phyloP scores from a whole-genome alignment of 2,329 filamentous ascomycete species.

The Epichloe aotearoae region DNA sequence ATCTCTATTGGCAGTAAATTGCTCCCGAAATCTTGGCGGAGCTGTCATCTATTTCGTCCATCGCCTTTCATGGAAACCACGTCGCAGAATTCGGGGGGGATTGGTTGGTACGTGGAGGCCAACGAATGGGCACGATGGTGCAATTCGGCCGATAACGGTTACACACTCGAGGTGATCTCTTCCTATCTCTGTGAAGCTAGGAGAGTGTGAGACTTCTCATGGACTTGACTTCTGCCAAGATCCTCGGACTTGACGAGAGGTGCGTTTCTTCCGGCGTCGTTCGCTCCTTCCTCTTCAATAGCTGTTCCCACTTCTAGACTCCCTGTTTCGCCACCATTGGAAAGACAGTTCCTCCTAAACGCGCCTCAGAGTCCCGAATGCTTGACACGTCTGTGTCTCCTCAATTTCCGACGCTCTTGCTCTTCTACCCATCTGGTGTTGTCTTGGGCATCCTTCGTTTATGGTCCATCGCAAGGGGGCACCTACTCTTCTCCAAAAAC shows the following conservation, averaged over 20 bases:
- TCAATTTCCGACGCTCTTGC: background rate
- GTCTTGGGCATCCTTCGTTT: background rate
- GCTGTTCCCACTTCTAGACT: background rate
- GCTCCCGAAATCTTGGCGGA: constrained; percentile 1
- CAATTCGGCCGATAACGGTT: background rate
- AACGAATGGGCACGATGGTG: background rate
- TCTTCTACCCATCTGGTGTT: background rate
- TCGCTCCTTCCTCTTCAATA: background rate
- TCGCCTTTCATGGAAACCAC: background rate
- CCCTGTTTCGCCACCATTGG: background rate
- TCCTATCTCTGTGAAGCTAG: background rate
- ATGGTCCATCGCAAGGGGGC: background rate
- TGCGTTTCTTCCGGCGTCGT: background rate
- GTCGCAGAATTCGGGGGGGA: background rate
- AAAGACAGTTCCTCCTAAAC: background rate
- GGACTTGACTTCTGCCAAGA: background rate
- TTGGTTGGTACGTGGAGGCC: background rate
- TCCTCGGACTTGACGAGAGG: background rate
- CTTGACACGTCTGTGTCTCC: background rate
- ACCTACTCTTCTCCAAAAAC: constrained; percentile 1
- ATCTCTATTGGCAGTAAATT: constrained; percentile 4
- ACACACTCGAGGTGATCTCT: background rate
- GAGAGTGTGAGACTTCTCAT: background rate
- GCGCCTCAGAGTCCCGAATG: background rate
- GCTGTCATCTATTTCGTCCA: background rate